These are phyloP conservation scores for Candida maris DNA, from an alignment of 805 yeast species.

Conservation along the genomic window DNA sequence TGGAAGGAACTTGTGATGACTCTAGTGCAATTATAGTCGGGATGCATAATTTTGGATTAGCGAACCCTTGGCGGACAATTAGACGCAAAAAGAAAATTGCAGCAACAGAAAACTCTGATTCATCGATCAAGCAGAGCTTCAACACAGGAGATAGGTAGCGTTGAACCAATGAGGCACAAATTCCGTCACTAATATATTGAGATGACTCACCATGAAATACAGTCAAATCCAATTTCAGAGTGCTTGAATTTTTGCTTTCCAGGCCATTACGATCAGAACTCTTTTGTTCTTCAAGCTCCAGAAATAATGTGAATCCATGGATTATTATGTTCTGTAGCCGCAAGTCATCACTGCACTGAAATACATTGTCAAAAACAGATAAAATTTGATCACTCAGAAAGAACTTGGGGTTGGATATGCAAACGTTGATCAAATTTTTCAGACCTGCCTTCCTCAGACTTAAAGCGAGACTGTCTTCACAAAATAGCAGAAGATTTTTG, in stretches of 20 bases:
- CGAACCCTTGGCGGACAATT: conserved; percentile 62
- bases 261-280: conserved; percentile 39
- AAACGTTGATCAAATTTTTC: conserved; percentile 53
- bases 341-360: conserved; percentile 32
- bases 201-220: conserved; percentile 54
- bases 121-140: conserved; percentile 44
- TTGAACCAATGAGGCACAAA: conserved; percentile 70
- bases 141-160: conserved; percentile 51
- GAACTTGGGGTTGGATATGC: conserved; percentile 61
- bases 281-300: conserved; percentile 52
- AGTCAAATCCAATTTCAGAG: conserved; percentile 39
- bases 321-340: conserved; percentile 50
- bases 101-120: conserved; percentile 40
- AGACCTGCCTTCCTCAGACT: conserved; percentile 49
- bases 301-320: conserved; percentile 54
- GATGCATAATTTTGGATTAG: conserved; percentile 68
- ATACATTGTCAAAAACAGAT: conserved; percentile 47
- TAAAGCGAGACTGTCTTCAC: conserved; percentile 28
- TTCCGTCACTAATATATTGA: conserved; percentile 57
- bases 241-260: conserved; percentile 35
- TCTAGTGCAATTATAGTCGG: conserved; percentile 70
- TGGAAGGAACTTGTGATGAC: conserved; percentile 42
- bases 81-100: conserved; percentile 55
- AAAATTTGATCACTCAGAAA: conserved; percentile 57
- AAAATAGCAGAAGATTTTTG: conserved; percentile 55